Base-by-base conservation (phyloP, 2,329 filamentous ascomycete genomes). In the Neopestalotiopsis sp. region DNA sequence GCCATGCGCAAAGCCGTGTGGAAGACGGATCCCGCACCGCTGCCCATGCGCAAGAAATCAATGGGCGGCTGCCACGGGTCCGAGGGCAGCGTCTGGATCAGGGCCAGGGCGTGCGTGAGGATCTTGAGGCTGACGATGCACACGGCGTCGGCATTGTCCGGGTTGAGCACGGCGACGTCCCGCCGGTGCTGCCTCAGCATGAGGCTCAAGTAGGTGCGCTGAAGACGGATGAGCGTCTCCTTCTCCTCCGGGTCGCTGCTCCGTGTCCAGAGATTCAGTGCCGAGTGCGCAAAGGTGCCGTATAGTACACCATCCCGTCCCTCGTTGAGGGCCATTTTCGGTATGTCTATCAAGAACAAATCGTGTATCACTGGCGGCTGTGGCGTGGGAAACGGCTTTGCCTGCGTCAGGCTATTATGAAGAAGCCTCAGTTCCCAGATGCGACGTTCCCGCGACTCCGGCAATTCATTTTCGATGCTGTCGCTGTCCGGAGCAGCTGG, bases 21-120 rank as follows among this genome's bases (percentile, higher is more conserved):
- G 65, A 81, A 76, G 61, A 81, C 76, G 67, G 75, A 70, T 0
- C 78, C 78, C 1, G 79, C 79, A 20, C 79, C 80, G 12, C 75
- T 76, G 4, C 79, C 79, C 75, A 81, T 78, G 45, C 76, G 74
- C 57, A 80, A 69, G 77, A 78, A 82, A 68, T 81, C 79, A n/a
- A 77, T 62, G 17, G 80, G 80, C 40, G 80, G 80, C 70, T 81
- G 76, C 80, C 80, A 81, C 2, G 78, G 79, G 61, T 78, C 74
- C 32, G 75, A 65, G 20, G 76, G 73, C 57, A 80, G 69, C 12
- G 79, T 81, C 75, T 82, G 80, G 17, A 82, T 80, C 7, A 81
- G 72, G 7, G 79, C 80, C 65, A 81, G 74, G 42, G 77, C 78
- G 72, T 81, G 79, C n/a, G 76, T 74, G 45, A 81, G 69, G 70